A percentile compares a stretch with the other conserved stretches of the same genome.
Conservation (phyloP, 495 filamentous ascomycete genomes). For the Amniculicola lignicola region DNA sequence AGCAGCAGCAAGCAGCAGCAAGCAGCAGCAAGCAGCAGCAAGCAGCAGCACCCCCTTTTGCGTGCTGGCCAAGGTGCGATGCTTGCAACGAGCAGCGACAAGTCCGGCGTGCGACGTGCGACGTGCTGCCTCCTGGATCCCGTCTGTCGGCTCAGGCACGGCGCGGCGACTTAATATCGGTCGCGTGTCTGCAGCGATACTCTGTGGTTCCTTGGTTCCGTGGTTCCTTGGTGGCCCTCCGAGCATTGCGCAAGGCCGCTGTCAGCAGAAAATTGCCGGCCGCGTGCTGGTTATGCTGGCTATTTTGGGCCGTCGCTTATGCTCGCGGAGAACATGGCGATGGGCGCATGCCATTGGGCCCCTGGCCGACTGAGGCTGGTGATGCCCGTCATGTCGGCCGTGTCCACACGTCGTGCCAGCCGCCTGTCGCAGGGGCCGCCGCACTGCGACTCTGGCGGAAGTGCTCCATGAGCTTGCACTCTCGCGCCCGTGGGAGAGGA, state of each 20-base stretch:
- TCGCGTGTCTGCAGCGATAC: not conserved
- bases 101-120: not conserved
- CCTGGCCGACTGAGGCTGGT: not conserved
- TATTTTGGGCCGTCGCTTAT: not conserved
- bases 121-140: not conserved
- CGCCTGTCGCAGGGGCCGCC: not conserved
- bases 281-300: not conserved
- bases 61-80: too few species aligned
- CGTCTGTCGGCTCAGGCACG: slow-evolving; percentile 13
- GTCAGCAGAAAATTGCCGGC: slow-evolving; percentile 21
- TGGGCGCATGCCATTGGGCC: not conserved
- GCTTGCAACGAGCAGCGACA: too few species aligned
- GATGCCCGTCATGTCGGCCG: not conserved
- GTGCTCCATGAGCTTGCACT: too few species aligned
- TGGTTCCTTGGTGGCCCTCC: too few species aligned
- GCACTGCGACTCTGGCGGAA: not conserved
- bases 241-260: not conserved
- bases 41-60: too few species aligned
- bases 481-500: too few species aligned
- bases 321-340: not conserved
- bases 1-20: too few species aligned
- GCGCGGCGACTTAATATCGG: not conserved
- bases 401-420: too few species aligned
- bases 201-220: not conserved
- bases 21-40: too few species aligned